Base-by-base conservation (phyloP, 2,329 filamentous ascomycete species). In the Microsporum ferrugineum region DNA sequence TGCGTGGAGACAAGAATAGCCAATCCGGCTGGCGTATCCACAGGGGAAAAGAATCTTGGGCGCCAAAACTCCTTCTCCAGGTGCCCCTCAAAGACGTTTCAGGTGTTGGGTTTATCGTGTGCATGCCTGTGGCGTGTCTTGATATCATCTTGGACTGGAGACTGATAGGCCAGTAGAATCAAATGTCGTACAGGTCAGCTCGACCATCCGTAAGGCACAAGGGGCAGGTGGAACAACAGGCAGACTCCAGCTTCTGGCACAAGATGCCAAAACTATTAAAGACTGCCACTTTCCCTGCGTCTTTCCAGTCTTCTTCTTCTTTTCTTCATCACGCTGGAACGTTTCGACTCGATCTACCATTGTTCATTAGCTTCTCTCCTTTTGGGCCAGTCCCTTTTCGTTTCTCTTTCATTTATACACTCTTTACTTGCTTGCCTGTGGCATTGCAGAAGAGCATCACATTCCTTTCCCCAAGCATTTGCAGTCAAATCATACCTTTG, bases 311-410 rank as follows among this genome's bases (percentile, higher is more conserved):
- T 38, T n/a, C 23, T 47, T 59, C 29, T 59, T 36, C 23, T 61
- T 56, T 33, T 57, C 47, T 58, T 60, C 58, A 49, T 58, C 58
- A 58, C 61, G 58, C 58, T 62, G 61, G 58, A 23, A 36, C 61
- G 61, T 60, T 60, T 41, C 39, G 60, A 61, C 56, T 29, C 34
- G 57, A 57, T 61, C 55, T 56, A 27, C 43, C 36, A 36, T 38
- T 55, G 29, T 43, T 56, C 47, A 34, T 59, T 49, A 41, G 39
- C 27, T 49, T 47, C 33, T 59, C 56, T 49, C 36, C 45, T 51
- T 43, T 47, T 47, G 59, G 60, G 62, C 62, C 47, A 63, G 62
- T 55, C 56, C 62, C 57, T 53, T 57, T 36, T 38, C 23, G 57
- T 59, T 60, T 12, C 53, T 31, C 29, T 47, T 29, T 59, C 36